Evolutionary conservation across 345 rosid genomes (phyloP), one percentile per base, ranked within the genome.

Genomic region (Firmiana major): DNA sequence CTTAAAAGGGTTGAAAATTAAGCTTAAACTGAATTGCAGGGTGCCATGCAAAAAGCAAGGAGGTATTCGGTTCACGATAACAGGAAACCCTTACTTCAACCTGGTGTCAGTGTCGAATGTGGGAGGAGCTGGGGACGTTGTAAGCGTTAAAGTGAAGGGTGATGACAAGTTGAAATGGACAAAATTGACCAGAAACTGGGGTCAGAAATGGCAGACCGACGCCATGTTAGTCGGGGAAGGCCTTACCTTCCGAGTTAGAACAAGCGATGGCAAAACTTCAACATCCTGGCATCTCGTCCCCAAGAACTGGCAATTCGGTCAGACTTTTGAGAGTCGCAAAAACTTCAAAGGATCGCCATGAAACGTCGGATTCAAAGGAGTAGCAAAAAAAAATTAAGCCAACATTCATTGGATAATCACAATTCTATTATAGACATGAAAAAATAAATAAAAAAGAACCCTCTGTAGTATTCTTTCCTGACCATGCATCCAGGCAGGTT

Each of bases 1-100:
- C n/a, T n/a, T n/a, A n/a, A n/a, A n/a, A n/a, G n/a, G n/a, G n/a
- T n/a, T n/a, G n/a, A n/a, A n/a, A n/a, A n/a, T n/a, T n/a, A n/a
- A n/a, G n/a, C n/a, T n/a, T n/a, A n/a, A n/a, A n/a, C n/a, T n/a
- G n/a, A n/a, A n/a, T 12, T 78, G 79, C 83, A 91, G 98, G 85
- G 89, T 92, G 55, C 87, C 92, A 59, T 93, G 98, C 87, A 68
- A 76, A 72, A 93, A 86, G 87, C 65, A 77, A 77, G 98, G 94
- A 74, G 98, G 98, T n/a, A 85, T 93, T 57, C 74, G 83, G 77
- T 93, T 89, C 79, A 86, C 87, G 2, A 79, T 93, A 74, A 84
- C 67, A 4, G 95, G 94, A 26, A 90, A 93, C 77, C 85, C 89
- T 10, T 92, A 87, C 71, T 93, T 89, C 90, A 88, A 87, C 58